Conservation (phyloP, 805 yeast species). For the Huiozyma sinensis region DNA sequence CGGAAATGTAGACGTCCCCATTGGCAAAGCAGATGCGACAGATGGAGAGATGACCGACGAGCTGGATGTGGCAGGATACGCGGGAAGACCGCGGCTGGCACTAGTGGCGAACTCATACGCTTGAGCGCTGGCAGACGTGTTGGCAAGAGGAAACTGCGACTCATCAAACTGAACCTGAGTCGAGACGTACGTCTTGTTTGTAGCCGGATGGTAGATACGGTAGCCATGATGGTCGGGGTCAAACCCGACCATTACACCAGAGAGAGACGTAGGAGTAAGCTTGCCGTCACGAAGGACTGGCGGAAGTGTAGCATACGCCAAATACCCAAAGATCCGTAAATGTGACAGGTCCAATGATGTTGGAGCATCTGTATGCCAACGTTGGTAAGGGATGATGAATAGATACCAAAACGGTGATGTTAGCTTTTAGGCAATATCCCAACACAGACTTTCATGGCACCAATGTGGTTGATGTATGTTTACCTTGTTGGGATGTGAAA, state of each 20-base stretch:
- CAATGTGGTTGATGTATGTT: no score
- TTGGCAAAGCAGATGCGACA: no score
- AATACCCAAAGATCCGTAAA: neutral
- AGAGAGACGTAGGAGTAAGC: neutral
- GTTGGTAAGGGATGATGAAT: neutral
- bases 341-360: neutral
- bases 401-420: no score
- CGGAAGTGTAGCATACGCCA: neutral
- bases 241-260: neutral
- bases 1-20: no score
- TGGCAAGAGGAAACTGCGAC: constrained; percentile 1
- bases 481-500: no score
- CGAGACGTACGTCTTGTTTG: neutral
- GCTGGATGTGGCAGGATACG: neutral
- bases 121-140: neutral
- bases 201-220: constrained; percentile 2
- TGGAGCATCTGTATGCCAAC: neutral
- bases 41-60: neutral
- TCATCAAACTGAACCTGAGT: constrained; percentile 7
- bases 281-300: neutral
- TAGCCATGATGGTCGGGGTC: constrained; percentile 1
- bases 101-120: constrained; percentile 3
- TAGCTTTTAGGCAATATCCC: no score
- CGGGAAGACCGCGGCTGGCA: neutral
- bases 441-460: no score